Base-by-base conservation (phyloP, 257 asterid species). In the Ajuga chamaepitys region DNA sequence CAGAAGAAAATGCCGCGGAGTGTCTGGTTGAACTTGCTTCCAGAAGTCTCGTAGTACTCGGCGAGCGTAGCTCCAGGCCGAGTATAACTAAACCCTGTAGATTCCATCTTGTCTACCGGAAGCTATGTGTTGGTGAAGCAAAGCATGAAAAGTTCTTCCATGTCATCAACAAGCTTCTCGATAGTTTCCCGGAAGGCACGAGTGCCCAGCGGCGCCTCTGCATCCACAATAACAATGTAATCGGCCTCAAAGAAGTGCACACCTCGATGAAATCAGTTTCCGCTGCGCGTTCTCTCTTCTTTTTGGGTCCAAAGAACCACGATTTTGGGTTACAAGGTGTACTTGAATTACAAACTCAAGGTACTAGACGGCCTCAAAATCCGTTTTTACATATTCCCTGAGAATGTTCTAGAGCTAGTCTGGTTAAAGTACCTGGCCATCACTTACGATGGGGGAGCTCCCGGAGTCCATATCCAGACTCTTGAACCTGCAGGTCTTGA, bases 371-470 rank as follows among this genome's bases (percentile, higher is more conserved):
- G 18, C 9, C 45, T 46, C 18, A 21, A 3, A 17, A 32, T 55
- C 4, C 18, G 30, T 12, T 41, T 41, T 4, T 42, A 57, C 45
- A 6, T 26, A 4, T 55, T 28, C 26, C 56, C 55, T 1, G 0
- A 1, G 8, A 17, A 4, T 14, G 16, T 66, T 8, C 32, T 32
- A 3, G 18, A 35, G 16, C 26, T 47, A 24, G 17, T 59, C 22
- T 38, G 21, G 5, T 59, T 59, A 7, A 38, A 32, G 67, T 59
- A 58, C 62, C 35, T 69, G 24, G 68, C 62, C 10, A 11, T 59
- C 0, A 47, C 25, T 0, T 45, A 1, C 5, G 1, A 54, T 7
- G 30, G 16, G n/a, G 3, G 14, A 18, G 0, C 9, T 65, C 22
- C 52, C 50, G 1, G 20, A 16, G n/a, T 34, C 59, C 14, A 6